Base-by-base conservation (phyloP, 768 basidiomycete genomes). In the Tubosaeta sp. region DNA sequence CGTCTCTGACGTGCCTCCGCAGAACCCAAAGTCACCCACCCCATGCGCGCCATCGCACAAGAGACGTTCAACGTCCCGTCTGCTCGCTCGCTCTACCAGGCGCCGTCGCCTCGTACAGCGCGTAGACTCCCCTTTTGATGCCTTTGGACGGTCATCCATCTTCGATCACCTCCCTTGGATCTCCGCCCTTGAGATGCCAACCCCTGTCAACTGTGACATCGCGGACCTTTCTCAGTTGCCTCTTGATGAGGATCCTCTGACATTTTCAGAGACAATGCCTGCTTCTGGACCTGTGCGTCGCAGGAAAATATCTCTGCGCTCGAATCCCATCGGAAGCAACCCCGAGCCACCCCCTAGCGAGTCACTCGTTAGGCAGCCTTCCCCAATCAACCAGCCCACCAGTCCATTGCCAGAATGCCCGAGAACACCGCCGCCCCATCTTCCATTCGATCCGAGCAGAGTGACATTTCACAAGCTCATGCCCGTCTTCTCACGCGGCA, bases 141-240 rank as follows among this genome's bases (percentile, higher is more conserved):
- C 72, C 35, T 59, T 62, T 54, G 62, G 58, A 5, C 65, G 71
- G 2, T 52, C 63, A 34, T 57, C 73, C 43, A 57, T 71, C 39
- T 85, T 87, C 63, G 85, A 87, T 70, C 71, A 75, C 26, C 76
- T 88, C 10, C 83, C 85, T 5, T 88, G 85, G 85, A 82, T 85
- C 48, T 74, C 83, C 25, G 74, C 79, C 8, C 70, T 86, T 46
- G 80, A 86, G 47, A 53, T 68, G 47, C 55, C 77, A 6, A 71
- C 76, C 13, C 72, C 77, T 48, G 50, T 71, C 59, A 71, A 74
- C 59, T 74, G 74, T 63, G 82, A 86, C 59, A 78, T 85, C 54
- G 84, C 84, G 50, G 84, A 86, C 68, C 77, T 86, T 41, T 85
- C 84, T 2, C 79, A 83, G 55, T 60, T 85, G n/a, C 73, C 74